These are phyloP conservation scores for Kalaharituber pfeilii DNA, from an alignment of 2,329 filamentous ascomycete species.

Conservation along the genomic window DNA sequence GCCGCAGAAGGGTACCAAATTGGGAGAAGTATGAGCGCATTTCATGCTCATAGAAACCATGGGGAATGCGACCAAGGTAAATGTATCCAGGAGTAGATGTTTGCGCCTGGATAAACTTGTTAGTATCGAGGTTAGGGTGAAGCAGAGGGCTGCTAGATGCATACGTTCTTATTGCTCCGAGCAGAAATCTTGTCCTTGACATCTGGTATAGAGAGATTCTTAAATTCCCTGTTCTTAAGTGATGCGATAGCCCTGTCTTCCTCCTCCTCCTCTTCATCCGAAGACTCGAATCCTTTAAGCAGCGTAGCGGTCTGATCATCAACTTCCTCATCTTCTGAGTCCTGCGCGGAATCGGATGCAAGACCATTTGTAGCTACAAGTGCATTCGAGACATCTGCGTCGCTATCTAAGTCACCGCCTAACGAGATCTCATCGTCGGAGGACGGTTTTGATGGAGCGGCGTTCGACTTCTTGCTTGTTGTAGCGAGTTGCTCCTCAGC, in stretches of 20 bases:
- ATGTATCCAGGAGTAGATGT: conserved; percentile 51
- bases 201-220: conserved; percentile 12
- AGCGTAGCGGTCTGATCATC: conserved; percentile 37
- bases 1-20: conserved; percentile 63
- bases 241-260: conserved; percentile 8
- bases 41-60: conserved; percentile 94
- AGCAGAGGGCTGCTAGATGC: neutral
- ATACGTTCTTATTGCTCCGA: conserved; percentile 20
- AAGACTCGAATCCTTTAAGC: conserved; percentile 39
- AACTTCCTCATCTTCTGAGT: conserved; percentile 24
- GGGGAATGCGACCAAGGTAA: conserved; percentile 79
- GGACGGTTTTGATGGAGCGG: conserved; percentile 12
- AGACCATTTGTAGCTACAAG: neutral
- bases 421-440: conserved; percentile 12
- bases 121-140: too few species aligned
- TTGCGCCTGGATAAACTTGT: neutral
- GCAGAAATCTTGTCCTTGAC: conserved; percentile 19
- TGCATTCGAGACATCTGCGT: neutral
- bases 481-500: neutral
- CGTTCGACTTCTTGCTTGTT: conserved; percentile 22
- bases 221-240: conserved; percentile 19
- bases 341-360: conserved; percentile 4
- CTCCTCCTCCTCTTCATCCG: conserved; percentile 29
- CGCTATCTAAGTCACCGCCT: conserved; percentile 8
- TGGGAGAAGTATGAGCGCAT: conserved; percentile 88